Conservation (phyloP, 2,329 filamentous ascomycete species). For the Penicillium paneum region DNA sequence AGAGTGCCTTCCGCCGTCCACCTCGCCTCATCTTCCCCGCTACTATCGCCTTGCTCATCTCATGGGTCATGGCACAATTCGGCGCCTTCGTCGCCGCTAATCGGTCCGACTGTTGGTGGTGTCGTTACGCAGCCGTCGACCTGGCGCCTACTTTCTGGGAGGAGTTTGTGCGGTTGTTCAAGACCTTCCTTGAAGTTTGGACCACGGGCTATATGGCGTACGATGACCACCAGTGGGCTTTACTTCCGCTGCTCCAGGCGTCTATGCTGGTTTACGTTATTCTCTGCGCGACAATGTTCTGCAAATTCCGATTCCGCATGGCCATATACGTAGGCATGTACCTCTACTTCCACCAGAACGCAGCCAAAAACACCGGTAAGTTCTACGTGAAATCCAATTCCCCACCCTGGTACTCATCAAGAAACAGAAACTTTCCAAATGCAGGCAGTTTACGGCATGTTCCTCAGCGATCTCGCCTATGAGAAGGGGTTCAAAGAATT, state of each 20-base stretch:
- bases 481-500: constrained; percentile 48
- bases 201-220: constrained; percentile 52
- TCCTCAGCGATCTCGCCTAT: constrained; percentile 52
- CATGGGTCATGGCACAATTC: constrained; percentile 50
- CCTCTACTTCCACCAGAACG: constrained; percentile 50
- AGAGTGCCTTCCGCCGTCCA: constrained; percentile 54
- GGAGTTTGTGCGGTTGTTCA: constrained; percentile 47
- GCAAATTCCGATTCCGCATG: constrained; percentile 49
- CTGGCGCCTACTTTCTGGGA: constrained; percentile 42
- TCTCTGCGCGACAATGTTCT: constrained; percentile 43
- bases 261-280: constrained; percentile 53
- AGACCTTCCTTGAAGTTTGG: constrained; percentile 51
- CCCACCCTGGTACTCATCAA: not conserved
- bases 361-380: constrained; percentile 47
- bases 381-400: not conserved
- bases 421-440: constrained; percentile 52
- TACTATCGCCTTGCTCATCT: constrained; percentile 51
- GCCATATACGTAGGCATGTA: constrained; percentile 47
- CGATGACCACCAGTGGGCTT: constrained; percentile 56
- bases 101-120: constrained; percentile 51
- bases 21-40: constrained; percentile 53
- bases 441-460: constrained; percentile 52
- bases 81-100: constrained; percentile 50
- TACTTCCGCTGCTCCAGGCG: constrained; percentile 50
- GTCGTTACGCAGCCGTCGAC: constrained; percentile 50